Conservation (phyloP, 257 asterid genomes). For the Primulina huaijiensis region DNA sequence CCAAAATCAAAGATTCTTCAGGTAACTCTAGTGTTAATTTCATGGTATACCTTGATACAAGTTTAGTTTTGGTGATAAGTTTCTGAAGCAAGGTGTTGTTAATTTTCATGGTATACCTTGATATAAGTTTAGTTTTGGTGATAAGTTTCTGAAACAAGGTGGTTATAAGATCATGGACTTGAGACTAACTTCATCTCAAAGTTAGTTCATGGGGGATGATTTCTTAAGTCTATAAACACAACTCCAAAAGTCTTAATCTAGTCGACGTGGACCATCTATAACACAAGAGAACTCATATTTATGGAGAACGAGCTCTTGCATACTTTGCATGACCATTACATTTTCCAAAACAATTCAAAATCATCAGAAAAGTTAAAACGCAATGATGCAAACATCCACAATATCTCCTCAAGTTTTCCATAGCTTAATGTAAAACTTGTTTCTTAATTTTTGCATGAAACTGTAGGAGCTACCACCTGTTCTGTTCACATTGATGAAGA, state of each 20-base stretch:
- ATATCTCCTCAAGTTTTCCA: not conserved
- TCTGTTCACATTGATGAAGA: slow-evolving; percentile 86
- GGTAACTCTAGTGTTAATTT: slow-evolving; percentile 36
- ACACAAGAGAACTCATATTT: too few species aligned
- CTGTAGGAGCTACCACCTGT: slow-evolving; percentile 84
- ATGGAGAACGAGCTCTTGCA: not conserved
- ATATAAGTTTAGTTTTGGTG: not conserved
- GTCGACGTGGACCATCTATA: too few species aligned
- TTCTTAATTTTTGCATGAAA: slow-evolving; percentile 1
- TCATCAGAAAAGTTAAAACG: not conserved
- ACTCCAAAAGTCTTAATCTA: too few species aligned
- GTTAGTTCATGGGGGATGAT: too few species aligned
- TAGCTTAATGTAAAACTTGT: not conserved
- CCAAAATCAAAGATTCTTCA: slow-evolving; percentile 97
- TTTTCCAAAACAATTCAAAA: not conserved
- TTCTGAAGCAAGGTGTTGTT: too few species aligned
- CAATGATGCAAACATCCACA: not conserved
- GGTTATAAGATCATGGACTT: too few species aligned
- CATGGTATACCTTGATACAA: not conserved
- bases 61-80: not conserved
- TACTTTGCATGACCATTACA: not conserved
- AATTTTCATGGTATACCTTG: too few species aligned
- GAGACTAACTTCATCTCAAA: too few species aligned
- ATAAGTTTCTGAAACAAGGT: too few species aligned
- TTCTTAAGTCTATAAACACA: too few species aligned